phyloP scores from a whole-genome alignment of 2,329 filamentous ascomycete species.

The Chalaropsis ovoidea region DNA sequence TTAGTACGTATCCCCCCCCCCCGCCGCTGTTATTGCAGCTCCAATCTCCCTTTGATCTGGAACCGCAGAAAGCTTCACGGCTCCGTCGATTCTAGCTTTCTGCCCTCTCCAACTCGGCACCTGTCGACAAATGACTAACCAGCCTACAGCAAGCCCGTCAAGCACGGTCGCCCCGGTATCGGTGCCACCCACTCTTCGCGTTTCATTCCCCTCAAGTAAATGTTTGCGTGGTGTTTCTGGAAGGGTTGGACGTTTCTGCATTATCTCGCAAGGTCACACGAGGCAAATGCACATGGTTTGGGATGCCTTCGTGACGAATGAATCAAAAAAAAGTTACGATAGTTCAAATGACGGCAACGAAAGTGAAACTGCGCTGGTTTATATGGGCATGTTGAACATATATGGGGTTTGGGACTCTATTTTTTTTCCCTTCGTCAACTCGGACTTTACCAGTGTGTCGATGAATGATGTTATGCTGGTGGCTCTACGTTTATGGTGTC shows the following conservation, averaged over 20 bases:
- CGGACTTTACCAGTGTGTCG: not conserved
- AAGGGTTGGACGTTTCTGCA: constrained; percentile 42
- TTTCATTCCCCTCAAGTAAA: constrained; percentile 99
- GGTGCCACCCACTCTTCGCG: constrained; percentile 99
- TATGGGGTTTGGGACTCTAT: constrained; percentile 19
- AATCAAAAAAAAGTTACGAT: constrained; percentile 25
- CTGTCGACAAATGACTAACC: constrained; percentile 39
- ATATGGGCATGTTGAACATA: constrained; percentile 17
- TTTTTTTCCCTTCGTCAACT: not conserved
- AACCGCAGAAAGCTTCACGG: no score
- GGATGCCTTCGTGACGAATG: constrained; percentile 26
- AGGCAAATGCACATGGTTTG: constrained; percentile 21
- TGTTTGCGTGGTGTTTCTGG: constrained; percentile 24
- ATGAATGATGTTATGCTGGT: not conserved
- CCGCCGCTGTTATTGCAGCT: no score
- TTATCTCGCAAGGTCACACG: constrained; percentile 29
- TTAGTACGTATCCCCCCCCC: constrained; percentile 60
- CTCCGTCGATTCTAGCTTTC: not conserved
- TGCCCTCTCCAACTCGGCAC: not conserved
- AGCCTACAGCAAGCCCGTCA: constrained; percentile 81
- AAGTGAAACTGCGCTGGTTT: constrained; percentile 23
- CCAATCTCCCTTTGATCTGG: no score
- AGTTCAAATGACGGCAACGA: constrained; percentile 23
- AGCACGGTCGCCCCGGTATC: constrained; percentile 99
- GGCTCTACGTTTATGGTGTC: not conserved